These are phyloP conservation scores for Orbilia ellipsospora DNA, from an alignment of 2,329 filamentous ascomycete species.

Conservation along the genomic window DNA sequence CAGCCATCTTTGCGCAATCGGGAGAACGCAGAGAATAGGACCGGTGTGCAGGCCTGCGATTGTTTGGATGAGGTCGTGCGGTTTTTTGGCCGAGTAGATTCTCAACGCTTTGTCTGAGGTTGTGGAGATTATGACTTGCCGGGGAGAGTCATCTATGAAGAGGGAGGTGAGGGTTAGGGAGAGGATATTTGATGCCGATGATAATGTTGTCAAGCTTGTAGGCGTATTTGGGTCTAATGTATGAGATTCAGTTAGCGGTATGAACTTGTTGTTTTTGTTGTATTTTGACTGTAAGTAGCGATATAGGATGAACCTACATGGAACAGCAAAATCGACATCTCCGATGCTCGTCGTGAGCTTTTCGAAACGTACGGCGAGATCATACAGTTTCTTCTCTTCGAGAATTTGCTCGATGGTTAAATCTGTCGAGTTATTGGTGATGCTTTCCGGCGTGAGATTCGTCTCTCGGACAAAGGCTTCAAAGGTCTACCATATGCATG, in stretches of 20 bases:
- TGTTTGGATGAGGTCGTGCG: constrained; percentile 49
- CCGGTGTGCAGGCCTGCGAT: constrained; percentile 53
- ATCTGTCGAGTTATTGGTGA: constrained; percentile 50
- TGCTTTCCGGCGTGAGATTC: constrained; percentile 55
- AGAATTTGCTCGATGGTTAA: constrained; percentile 59
- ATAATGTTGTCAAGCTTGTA: constrained; percentile 30
- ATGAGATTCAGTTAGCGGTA: constrained; percentile 14
- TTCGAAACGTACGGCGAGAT: constrained; percentile 58
- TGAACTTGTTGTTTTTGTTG: constrained; percentile 27
- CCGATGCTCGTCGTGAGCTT: constrained; percentile 54
- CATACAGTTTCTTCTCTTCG: constrained; percentile 59
- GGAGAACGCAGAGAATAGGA: constrained; percentile 57
- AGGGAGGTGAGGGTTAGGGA: constrained; percentile 61
- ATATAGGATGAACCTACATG: constrained; percentile 50
- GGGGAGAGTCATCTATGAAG: constrained; percentile 15
- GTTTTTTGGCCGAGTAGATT: constrained; percentile 61
- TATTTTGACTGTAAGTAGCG: not conserved
- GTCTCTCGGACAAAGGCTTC: constrained; percentile 58
- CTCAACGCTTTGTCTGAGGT: constrained; percentile 65
- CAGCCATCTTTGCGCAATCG: constrained; percentile 52
- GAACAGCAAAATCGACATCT: constrained; percentile 56
- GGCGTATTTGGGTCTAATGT: constrained; percentile 21
- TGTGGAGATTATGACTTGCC: constrained; percentile 57
- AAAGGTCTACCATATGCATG: constrained; percentile 54
- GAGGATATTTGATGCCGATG: constrained; percentile 65